Base-by-base conservation (phyloP, 2,329 filamentous ascomycete species). In the Xylariaceae sp. region DNA sequence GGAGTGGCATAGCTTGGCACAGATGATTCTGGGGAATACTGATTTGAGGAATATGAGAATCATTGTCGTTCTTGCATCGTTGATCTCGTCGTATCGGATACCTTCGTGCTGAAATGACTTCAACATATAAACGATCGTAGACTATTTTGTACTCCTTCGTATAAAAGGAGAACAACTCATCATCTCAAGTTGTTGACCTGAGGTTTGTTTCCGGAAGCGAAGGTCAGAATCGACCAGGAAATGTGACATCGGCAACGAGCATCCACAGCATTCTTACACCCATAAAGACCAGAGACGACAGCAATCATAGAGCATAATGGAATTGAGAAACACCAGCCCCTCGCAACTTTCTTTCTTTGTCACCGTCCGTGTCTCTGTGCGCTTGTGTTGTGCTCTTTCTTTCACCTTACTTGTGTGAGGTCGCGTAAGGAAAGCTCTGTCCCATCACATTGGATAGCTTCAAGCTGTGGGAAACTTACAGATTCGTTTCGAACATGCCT, bases 271-370 rank as follows among this genome's bases (percentile, higher is more conserved):
- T 54, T 42, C 5, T 34, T 57, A 50, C 45, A 15, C 13, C 15
- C 55, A 50, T 53, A n/a, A 51, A 44, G 53, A 54, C 13, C 18
- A 44, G 49, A 48, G 49, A 53, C 54, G 15, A 18, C 49, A 35
- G 34, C 6, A 13, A 23, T 49, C 47, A 30, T 15, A 10, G 13
- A 55, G 15, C n/a, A 11, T 34, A 47, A 54, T 54, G 37, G 17
- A 23, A 51, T 37, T 15, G 15, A 37, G 44, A 44, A 23, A 7
- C 42, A 1, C 13, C 18, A 49, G 1, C 13, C 15, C 17, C 30
- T 51, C 37, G 37, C 8, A 9, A 42, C 37, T 15, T 23, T 18
- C 11, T 23, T 18, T 45, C 39, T 56, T 56, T 18, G 37, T 52
- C 34, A 18, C 11, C 17, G 47, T 30, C 9, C 30, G 47, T 49